phyloP scores from a whole-genome alignment of 2,329 filamentous ascomycete genomes.

The Aspergillus uvarum region DNA sequence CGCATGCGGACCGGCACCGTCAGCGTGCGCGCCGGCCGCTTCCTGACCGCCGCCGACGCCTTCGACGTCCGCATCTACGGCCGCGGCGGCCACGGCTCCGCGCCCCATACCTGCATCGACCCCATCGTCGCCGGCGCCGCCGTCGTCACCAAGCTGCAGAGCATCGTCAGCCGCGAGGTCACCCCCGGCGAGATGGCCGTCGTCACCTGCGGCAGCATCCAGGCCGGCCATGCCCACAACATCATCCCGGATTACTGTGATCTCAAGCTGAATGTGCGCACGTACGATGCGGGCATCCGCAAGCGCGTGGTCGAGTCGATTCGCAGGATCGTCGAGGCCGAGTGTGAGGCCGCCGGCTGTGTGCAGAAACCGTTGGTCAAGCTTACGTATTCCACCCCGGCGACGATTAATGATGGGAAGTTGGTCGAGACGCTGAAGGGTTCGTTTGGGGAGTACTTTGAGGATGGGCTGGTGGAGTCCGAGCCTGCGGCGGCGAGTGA shows the following conservation, averaged over 20 bases:
- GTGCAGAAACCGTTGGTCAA: conserved; percentile 46
- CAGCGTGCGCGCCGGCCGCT: conserved; percentile 31
- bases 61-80: conserved; percentile 43
- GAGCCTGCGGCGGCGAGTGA: conserved; percentile 52
- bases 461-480: conserved; percentile 37
- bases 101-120: conserved; percentile 48
- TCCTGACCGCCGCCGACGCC: conserved; percentile 39
- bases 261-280: conserved; percentile 46
- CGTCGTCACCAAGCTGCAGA: conserved; percentile 44
- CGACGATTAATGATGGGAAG: conserved; percentile 53
- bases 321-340: conserved; percentile 51
- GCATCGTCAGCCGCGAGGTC: conserved; percentile 42
- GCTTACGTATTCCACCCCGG: conserved; percentile 46
- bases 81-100: conserved; percentile 45
- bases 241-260: conserved; percentile 46
- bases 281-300: conserved; percentile 32
- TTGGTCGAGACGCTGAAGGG: conserved; percentile 45
- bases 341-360: conserved; percentile 52
- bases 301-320: conserved; percentile 40
- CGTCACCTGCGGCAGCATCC: conserved; percentile 47
- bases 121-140: conserved; percentile 47
- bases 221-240: conserved; percentile 47
- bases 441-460: conserved; percentile 51
- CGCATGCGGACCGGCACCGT: conserved; percentile 38
- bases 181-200: conserved; percentile 44